These are phyloP conservation scores for Saccharum officinarum DNA, from an alignment of 176 grass and related monocot species.

Conservation along the genomic window DNA sequence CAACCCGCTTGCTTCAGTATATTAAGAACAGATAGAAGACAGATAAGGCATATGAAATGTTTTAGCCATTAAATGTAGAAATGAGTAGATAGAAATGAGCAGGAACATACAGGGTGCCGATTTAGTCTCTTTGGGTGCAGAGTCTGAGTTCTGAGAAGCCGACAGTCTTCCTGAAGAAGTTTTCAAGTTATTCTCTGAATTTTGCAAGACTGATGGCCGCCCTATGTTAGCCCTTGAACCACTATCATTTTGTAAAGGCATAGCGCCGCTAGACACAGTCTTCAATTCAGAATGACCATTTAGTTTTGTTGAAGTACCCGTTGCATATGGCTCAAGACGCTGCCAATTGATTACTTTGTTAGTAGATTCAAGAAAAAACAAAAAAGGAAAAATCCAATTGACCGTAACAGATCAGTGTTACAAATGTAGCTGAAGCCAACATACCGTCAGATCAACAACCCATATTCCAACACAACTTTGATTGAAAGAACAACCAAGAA, in stretches of 20 bases:
- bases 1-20: conserved; percentile 61
- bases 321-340: conserved; percentile 86
- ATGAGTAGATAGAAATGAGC: conserved; percentile 30
- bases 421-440: conserved; percentile 8
- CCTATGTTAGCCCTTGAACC: conserved; percentile 70
- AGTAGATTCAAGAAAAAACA: conserved; percentile 24
- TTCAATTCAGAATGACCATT: conserved; percentile 75
- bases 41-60: conserved; percentile 32
- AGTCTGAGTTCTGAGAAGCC: conserved; percentile 72
- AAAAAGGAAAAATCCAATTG: neutral
- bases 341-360: conserved; percentile 49
- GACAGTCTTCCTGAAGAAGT: conserved; percentile 59
- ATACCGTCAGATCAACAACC: conserved; percentile 93
- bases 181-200: conserved; percentile 78
- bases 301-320: conserved; percentile 48
- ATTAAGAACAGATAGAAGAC: conserved; percentile 30
- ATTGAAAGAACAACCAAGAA: conserved; percentile 98
- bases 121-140: conserved; percentile 78
- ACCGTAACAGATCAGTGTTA: neutral
- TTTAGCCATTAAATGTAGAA: conserved; percentile 33
- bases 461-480: conserved; percentile 99
- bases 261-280: conserved; percentile 34
- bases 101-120: conserved; percentile 55
- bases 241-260: conserved; percentile 77
- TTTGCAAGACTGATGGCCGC: conserved; percentile 68